A percentile compares a stretch with the other conserved stretches of the same genome.
phyloP scores from a whole-genome alignment of 768 basidiomycete genomes.

The Amanita fuliginea region DNA sequence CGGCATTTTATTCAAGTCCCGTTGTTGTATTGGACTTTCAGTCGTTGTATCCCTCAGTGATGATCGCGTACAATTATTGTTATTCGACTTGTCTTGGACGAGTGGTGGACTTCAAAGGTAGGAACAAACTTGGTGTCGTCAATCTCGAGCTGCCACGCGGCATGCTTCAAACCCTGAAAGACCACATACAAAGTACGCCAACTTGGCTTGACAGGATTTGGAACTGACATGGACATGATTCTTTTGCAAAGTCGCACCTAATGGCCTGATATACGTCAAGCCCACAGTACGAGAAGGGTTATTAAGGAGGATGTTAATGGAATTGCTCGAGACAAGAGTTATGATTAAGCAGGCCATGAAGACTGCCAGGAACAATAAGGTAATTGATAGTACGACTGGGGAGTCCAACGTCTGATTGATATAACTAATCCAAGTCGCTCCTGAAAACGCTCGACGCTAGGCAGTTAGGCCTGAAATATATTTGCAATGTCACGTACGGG shows the following conservation, averaged over 20 bases:
- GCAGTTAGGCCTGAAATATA: constrained; percentile 88
- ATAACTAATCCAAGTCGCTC: constrained; percentile 42
- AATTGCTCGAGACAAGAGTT: constrained; percentile 87
- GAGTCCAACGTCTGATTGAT: not conserved
- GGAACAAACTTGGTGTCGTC: constrained; percentile 79
- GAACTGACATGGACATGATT: not conserved
- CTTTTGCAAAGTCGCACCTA: constrained; percentile 66
- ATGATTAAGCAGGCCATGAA: constrained; percentile 99
- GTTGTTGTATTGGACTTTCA: constrained; percentile 94
- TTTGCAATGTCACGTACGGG: constrained; percentile 91
- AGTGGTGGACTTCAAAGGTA: constrained; percentile 75
- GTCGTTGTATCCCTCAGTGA: constrained; percentile 91
- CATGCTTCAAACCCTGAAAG: constrained; percentile 54
- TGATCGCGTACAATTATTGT: constrained; percentile 98
- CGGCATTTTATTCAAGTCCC: constrained; percentile 88
- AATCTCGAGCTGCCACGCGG: constrained; percentile 61
- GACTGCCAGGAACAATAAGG: constrained; percentile 62
- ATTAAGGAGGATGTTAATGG: constrained; percentile 83
- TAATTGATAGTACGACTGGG: constrained; percentile 16
- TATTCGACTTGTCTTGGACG: constrained; percentile 95
- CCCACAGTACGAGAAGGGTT: constrained; percentile 74
- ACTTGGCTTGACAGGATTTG: not conserved
- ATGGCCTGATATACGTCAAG: constrained; percentile 93
- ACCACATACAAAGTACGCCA: constrained; percentile 63
- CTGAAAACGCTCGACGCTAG: constrained; percentile 76